Evolutionary conservation across 2,329 filamentous ascomycete genomes (phyloP).

Genomic region (Calonectria ilicicola): DNA sequence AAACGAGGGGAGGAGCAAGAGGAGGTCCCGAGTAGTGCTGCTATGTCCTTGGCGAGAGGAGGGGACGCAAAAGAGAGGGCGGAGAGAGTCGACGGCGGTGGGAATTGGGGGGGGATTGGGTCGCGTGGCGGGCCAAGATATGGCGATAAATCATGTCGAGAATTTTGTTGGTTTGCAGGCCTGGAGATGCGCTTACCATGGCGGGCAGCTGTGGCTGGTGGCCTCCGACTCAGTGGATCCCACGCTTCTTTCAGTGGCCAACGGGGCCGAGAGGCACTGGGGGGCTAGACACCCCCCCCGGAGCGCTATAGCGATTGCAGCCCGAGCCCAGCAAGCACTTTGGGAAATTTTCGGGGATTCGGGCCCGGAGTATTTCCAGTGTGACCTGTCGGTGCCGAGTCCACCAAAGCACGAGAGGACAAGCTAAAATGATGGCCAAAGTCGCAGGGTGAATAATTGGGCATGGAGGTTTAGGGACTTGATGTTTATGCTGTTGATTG

Average conservation of each 20-base stretch:
- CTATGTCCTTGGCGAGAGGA: not conserved
- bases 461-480: not conserved
- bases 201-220: conserved; percentile 15
- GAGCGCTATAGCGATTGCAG: not conserved
- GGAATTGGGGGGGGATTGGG: conserved; percentile 4
- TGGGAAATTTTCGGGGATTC: not conserved
- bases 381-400: not conserved
- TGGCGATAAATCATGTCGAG: conserved; percentile 23
- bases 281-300: not conserved
- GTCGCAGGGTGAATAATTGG: not conserved
- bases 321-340: not conserved
- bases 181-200: conserved; percentile 18
- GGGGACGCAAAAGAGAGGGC: not conserved
- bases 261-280: not conserved
- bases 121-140: conserved; percentile 22
- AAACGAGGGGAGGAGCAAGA: not conserved
- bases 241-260: conserved; percentile 1
- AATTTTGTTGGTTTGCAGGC: conserved; percentile 22
- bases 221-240: not conserved
- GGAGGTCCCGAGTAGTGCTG: not conserved
- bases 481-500: not conserved
- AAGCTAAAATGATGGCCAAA: not conserved
- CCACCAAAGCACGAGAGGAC: not conserved
- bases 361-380: conserved; percentile 10
- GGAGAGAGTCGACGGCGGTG: not conserved